phyloP scores from a whole-genome alignment of 2,329 filamentous ascomycete genomes.

The Colletotrichum cuscutae region DNA sequence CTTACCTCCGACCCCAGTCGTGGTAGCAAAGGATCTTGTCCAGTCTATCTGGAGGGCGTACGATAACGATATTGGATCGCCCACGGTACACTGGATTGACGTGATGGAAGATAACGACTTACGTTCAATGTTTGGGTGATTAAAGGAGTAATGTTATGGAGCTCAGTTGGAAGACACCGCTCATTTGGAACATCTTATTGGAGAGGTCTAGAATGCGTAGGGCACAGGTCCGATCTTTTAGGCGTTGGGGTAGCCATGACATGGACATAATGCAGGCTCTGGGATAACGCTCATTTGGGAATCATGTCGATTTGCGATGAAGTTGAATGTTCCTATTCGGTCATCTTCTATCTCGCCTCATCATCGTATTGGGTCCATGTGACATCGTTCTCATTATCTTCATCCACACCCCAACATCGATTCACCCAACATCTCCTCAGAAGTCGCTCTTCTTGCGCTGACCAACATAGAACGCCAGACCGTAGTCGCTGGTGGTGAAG shows the following conservation, averaged over 20 bases:
- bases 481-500: constrained; percentile 70
- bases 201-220: neutral
- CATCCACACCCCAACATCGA: accelerated
- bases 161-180: neutral
- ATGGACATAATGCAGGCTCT: neutral
- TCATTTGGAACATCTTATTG: neutral
- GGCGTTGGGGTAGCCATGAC: neutral
- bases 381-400: neutral
- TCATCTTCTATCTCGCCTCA: neutral
- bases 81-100: constrained; percentile 54
- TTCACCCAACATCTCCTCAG: constrained; percentile 13
- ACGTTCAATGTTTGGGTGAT: constrained; percentile 46
- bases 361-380: too few relatives aligned
- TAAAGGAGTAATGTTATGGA: too few relatives aligned
- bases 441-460: constrained; percentile 49
- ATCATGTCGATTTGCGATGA: neutral
- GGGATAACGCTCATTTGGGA: neutral
- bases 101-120: constrained; percentile 51
- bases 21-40: constrained; percentile 53
- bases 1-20: constrained; percentile 53
- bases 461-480: constrained; percentile 67
- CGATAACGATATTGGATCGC: constrained; percentile 47
- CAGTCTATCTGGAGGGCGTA: constrained; percentile 54
- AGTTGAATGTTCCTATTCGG: neutral
- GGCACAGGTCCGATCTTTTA: neutral